A percentile compares a stretch with the other conserved stretches of the same genome.
Evolutionary conservation across 345 rosid species (phyloP).

Genomic region (Gossypium rotundifolium): DNA sequence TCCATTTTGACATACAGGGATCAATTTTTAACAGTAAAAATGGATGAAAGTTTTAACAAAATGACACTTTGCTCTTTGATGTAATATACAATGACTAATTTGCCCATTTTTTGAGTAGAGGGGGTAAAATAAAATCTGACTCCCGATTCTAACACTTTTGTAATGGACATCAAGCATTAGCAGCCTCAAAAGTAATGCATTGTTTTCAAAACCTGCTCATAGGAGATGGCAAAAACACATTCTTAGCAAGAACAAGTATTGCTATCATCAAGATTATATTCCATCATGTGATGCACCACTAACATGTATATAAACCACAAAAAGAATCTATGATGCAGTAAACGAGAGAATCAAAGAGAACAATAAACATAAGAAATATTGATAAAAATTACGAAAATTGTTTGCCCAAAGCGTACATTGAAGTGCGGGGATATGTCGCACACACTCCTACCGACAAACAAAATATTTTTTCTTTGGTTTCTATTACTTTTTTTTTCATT

Average conservation of each 20-base stretch:
- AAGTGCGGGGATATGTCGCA: conserved; percentile 1
- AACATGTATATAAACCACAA: background rate
- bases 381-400: conserved; percentile 15
- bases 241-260: background rate
- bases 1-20: too few relatives aligned
- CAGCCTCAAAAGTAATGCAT: background rate
- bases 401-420: conserved; percentile 18
- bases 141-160: background rate
- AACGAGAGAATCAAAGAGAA: background rate
- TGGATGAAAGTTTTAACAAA: too few relatives aligned
- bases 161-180: background rate
- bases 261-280: background rate
- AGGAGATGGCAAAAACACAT: background rate
- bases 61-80: too few relatives aligned
- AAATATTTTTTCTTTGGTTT: background rate
- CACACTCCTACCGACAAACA: conserved; percentile 18
- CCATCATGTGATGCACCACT: background rate
- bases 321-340: background rate
- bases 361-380: background rate
- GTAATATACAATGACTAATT: too few relatives aligned
- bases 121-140: too few relatives aligned
- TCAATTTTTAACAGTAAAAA: too few relatives aligned
- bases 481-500: background rate
- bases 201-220: background rate
- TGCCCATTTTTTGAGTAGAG: too few relatives aligned